These are phyloP conservation scores for Bothriochloa decipiens DNA, from an alignment of 176 grass and related monocot species.

Conservation along the genomic window DNA sequence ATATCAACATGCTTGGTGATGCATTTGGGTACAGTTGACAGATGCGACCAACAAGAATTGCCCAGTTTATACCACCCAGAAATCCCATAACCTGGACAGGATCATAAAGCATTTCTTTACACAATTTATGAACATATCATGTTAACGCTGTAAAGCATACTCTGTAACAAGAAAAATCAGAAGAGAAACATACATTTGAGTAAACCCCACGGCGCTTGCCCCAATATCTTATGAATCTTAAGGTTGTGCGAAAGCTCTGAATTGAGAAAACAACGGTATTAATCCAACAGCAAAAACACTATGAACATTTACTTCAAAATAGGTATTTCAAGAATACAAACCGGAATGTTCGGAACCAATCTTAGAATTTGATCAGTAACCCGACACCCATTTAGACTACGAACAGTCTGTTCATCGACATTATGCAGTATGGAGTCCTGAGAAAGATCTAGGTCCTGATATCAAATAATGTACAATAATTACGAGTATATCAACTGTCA, in stretches of 20 bases:
- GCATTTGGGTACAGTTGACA: slow-evolving; percentile 98
- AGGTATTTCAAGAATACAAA: slow-evolving; percentile 39
- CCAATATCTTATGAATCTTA: slow-evolving; percentile 94
- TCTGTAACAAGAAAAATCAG: slow-evolving; percentile 27
- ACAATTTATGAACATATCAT: background rate
- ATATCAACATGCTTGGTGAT: slow-evolving; percentile 80
- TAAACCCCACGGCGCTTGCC: slow-evolving; percentile 84
- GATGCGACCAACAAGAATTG: slow-evolving; percentile 87
- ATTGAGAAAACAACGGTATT: slow-evolving; percentile 42
- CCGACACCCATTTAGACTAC: slow-evolving; percentile 89
- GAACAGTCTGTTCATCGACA: slow-evolving; percentile 89
- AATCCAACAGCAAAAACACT: background rate
- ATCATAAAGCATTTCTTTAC: slow-evolving; percentile 25
- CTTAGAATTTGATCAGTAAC: slow-evolving; percentile 90
- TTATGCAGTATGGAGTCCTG: slow-evolving; percentile 89
- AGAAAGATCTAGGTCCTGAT: too few species aligned
- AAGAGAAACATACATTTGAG: slow-evolving; percentile 71
- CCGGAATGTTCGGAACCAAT: slow-evolving; percentile 82
- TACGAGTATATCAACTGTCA: slow-evolving; percentile 24
- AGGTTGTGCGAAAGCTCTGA: slow-evolving; percentile 84
- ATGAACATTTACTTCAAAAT: slow-evolving; percentile 12
- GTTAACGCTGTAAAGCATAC: slow-evolving; percentile 11
- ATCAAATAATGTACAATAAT: slow-evolving; percentile 37
- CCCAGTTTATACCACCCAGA: slow-evolving; percentile 99
- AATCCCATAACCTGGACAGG: slow-evolving; percentile 84